Base-by-base conservation (phyloP, 371 early-diverging fungal genomes). In the Lichtheimia ornata region DNA sequence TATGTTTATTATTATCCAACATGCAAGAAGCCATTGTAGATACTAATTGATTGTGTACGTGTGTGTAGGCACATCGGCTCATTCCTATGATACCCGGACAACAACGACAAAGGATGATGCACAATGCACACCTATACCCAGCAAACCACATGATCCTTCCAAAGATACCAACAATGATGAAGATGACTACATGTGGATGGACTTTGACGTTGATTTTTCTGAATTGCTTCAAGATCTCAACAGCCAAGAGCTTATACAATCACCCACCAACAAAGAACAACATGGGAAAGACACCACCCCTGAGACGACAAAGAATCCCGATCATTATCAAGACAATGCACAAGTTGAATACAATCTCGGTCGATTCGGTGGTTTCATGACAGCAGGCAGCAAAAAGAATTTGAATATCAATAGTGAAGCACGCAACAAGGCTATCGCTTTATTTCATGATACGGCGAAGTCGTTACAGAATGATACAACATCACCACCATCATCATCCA, bases 321-420 rank as follows among this genome's bases (percentile, higher is more conserved):
- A 42, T 2, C 1, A 15, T 22, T 22, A 47, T 18, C 47, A 47
- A 17, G 56, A 70, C 9, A 58, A 70, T 4, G 22, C 64, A 50
- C 59, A 71, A 18, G 65, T 71, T 12, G 63, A 53, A 25, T 62
- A 64, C 24, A 68, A 54, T 15, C 11, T 59, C 7, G 24, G 0
- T 5, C 18, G 53, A 9, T 66, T 55, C 53, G 61, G 60, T 24
- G 65, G 53, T 25, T 66, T 53, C 35, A 35, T 55, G 43, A 69
- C 61, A 13, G 71, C 61, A n/a, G 63, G 58, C 15, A 66, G 62
- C 51, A 53, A 55, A 50, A 61, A 61, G 45, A 56, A 65, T 1
- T 28, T 73, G 24, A 58, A 72, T 42, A 65, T 58, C 27, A 56
- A 60, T 11, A 66, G 24, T 18, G 62, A 67, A 14, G 49, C 59